Percentiles rank a stretch among this genome's conserved stretches.
Evolutionary conservation across 768 basidiomycete species (phyloP).

Genomic region (Hypholoma fasciculare): DNA sequence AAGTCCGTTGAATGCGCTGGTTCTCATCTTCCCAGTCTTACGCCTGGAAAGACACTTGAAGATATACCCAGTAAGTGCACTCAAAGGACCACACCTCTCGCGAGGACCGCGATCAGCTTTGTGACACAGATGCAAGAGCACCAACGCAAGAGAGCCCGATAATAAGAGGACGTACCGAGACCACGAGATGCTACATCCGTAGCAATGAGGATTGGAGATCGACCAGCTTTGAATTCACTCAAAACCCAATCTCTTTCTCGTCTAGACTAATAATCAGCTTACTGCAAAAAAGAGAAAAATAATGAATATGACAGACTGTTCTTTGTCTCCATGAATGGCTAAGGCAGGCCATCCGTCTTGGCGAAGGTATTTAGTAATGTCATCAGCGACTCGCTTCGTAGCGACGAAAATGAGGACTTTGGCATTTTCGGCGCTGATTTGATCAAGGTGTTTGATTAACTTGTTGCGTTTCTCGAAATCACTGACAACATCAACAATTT

Average conservation of each 20-base stretch:
- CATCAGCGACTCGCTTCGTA: constrained; percentile 97
- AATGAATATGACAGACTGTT: constrained; percentile 64
- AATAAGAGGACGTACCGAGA: constrained; percentile 83
- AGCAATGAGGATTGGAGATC: constrained; percentile 96
- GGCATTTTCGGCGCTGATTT: constrained; percentile 94
- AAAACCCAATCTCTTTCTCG: constrained; percentile 99
- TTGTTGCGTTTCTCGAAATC: constrained; percentile 97
- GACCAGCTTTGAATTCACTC: constrained; percentile 96
- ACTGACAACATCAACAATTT: constrained; percentile 94
- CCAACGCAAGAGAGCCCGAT: constrained; percentile 22
- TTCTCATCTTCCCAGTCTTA: constrained; percentile 17
- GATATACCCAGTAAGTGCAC: constrained; percentile 21
- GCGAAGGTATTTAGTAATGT: constrained; percentile 96
- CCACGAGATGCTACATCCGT: constrained; percentile 99
- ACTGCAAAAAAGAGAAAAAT: background rate
- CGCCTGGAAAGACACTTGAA: constrained; percentile 18
- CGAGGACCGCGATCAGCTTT: constrained; percentile 16
- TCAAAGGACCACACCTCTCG: constrained; percentile 19
- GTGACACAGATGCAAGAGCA: constrained; percentile 28
- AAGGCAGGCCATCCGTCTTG: constrained; percentile 99
- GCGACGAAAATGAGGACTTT: constrained; percentile 99
- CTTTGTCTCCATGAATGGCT: constrained; percentile 99
- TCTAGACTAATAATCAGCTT: constrained; percentile 33
- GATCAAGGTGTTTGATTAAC: constrained; percentile 94
- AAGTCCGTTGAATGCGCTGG: constrained; percentile 23